These are phyloP conservation scores for Fusarium sp. DNA, from an alignment of 2,329 filamentous ascomycete genomes.

Conservation along the genomic window DNA sequence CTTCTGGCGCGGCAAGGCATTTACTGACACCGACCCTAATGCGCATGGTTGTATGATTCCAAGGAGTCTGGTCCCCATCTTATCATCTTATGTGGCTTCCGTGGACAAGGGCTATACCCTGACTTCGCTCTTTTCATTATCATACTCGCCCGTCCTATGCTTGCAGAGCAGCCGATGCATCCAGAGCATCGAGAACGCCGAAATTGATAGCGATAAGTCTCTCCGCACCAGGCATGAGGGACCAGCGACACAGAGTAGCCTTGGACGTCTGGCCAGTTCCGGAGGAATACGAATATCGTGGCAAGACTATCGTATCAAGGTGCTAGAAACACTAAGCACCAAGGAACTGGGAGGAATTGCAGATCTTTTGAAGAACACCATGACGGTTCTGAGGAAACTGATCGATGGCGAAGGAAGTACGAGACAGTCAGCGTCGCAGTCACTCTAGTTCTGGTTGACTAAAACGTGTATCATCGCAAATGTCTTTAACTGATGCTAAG, in stretches of 20 bases:
- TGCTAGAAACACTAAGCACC: constrained; percentile 73
- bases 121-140: constrained; percentile 65
- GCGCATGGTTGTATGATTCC: constrained; percentile 66
- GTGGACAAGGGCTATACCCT: constrained; percentile 62
- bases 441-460: neutral
- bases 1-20: constrained; percentile 79
- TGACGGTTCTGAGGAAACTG: constrained; percentile 75
- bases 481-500: constrained; percentile 10
- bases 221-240: constrained; percentile 67
- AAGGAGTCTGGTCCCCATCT: constrained; percentile 55
- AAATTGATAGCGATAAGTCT: constrained; percentile 53
- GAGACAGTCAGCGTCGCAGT: constrained; percentile 32
- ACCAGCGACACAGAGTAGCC: constrained; percentile 75
- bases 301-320: constrained; percentile 79
- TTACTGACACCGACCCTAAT: constrained; percentile 72
- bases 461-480: neutral
- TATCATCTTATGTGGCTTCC: constrained; percentile 61
- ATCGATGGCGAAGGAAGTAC: constrained; percentile 48
- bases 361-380: constrained; percentile 81
- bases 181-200: constrained; percentile 67
- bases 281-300: constrained; percentile 76
- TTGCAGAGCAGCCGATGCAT: constrained; percentile 66
- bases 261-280: constrained; percentile 69
- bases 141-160: constrained; percentile 67
- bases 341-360: constrained; percentile 74